These are phyloP conservation scores for Tylopilus orsonianus DNA, from an alignment of 1,284 basidiomycete species.

Conservation along the genomic window DNA sequence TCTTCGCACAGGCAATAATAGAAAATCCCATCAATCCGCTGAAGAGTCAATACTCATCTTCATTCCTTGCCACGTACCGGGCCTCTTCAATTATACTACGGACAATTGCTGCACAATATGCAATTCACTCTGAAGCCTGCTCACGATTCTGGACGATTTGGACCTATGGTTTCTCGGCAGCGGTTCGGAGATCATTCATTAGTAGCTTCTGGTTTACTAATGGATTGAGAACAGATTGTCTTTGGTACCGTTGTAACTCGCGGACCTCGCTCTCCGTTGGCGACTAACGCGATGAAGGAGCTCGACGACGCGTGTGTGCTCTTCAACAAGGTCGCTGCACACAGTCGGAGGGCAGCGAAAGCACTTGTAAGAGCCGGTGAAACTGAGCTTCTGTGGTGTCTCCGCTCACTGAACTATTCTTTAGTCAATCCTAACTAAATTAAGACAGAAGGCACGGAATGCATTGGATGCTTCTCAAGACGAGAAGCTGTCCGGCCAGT, in stretches of 20 bases:
- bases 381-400: not conserved
- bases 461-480: constrained; percentile 43
- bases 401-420: constrained; percentile 5
- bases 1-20: constrained; percentile 69
- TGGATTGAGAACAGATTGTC: constrained; percentile 46
- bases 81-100: constrained; percentile 58
- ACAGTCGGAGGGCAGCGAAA: constrained; percentile 57
- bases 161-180: constrained; percentile 64
- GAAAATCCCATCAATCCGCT: constrained; percentile 60
- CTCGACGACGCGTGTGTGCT: constrained; percentile 60
- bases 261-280: constrained; percentile 58
- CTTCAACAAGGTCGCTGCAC: constrained; percentile 54
- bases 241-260: constrained; percentile 67
- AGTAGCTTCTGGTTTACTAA: constrained; percentile 9
- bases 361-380: constrained; percentile 48
- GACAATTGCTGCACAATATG: constrained; percentile 54
- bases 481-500: constrained; percentile 31
- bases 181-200: constrained; percentile 40
- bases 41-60: constrained; percentile 58
- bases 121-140: constrained; percentile 49
- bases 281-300: constrained; percentile 58
- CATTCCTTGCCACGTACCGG: constrained; percentile 63
- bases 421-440: constrained; percentile 53
- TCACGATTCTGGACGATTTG: constrained; percentile 61
- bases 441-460: constrained; percentile 55